Evolutionary conservation across 331 rosid genomes (phyloP), one percentile per base, ranked within the genome.

Genomic region (Dryas integrifolia): DNA sequence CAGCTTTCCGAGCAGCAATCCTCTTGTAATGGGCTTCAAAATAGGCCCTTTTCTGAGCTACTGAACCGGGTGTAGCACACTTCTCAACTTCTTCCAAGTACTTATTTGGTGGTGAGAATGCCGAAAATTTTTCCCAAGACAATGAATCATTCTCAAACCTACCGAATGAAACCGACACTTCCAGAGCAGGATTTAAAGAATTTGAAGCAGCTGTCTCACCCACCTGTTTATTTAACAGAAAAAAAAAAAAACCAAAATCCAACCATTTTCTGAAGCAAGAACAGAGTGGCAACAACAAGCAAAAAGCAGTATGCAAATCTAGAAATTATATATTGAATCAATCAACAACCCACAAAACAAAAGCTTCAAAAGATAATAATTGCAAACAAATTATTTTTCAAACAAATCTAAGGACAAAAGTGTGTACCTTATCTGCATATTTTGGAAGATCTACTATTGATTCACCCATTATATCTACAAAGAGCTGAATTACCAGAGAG

Each of bases 91-190:
- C 98, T 75, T 94, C 98, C 77, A 94, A 80, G 77, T 94, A 94
- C 90, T 88, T 94, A 26, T 94, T 94, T 0, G 92, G 96, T 0
- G 92, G 96, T 30, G 97, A 94, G 58, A 94, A 94, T 46, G 98
- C 69, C 4, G 98, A 94, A 96, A 96, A 94, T 85, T 88, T 94
- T 89, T 94, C 98, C 98, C 97, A 94, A 44, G 97, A 89, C 71
- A 94, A 80, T 6, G 96, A 83, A 82, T 91, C 97, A 70, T 85
- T 91, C 90, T 89, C 97, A 75, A 94, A 94, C 77, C 92, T 86
- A 51, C 98, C 98, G 71, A 94, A 94, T 1, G 98, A 94, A 73
- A 94, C 88, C 38, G 98, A 94, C 77, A 89, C 93, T 77, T 94
- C 96, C 81, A 94, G 70, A 47, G 69, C 74, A 62, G 96, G 61